A percentile compares a stretch with the other conserved stretches of the same genome.
Evolutionary conservation across 2,329 filamentous ascomycete species (phyloP).

Genomic region (Sporothrix pallida): DNA sequence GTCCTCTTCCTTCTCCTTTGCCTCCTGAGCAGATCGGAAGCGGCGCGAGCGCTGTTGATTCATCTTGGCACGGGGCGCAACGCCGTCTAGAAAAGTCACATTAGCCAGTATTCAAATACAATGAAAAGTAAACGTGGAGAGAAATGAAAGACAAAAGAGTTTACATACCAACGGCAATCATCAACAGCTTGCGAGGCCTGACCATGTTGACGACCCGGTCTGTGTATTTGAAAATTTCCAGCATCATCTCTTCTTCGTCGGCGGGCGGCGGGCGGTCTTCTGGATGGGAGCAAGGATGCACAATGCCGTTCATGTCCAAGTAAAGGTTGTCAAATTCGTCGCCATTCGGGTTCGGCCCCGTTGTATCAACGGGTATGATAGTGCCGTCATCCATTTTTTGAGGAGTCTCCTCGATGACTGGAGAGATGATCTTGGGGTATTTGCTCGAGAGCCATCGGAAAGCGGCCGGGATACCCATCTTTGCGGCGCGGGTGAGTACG

Average conservation of each 20-base stretch:
- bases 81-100: conserved; percentile 69
- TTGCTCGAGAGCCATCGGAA: conserved; percentile 97
- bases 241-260: conserved; percentile 99
- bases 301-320: conserved; percentile 99
- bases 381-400: conserved; percentile 80
- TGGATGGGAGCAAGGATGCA: conserved; percentile 97
- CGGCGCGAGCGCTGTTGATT: conserved; percentile 97
- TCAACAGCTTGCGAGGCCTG: conserved; percentile 88
- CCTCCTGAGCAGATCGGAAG: conserved; percentile 93
- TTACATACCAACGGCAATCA: conserved; percentile 89
- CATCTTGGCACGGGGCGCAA: conserved; percentile 98
- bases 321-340: conserved; percentile 99
- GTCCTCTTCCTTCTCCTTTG: conserved; percentile 89
- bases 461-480: conserved; percentile 91
- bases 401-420: conserved; percentile 85
- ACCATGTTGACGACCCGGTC: conserved; percentile 99
- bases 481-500: conserved; percentile 38
- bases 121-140: not conserved
- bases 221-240: conserved; percentile 98
- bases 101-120: not conserved
- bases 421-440: conserved; percentile 95
- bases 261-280: conserved; percentile 89
- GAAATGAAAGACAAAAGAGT: conserved; percentile 35
- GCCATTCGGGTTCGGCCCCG: conserved; percentile 88
- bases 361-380: conserved; percentile 82